Conservation (phyloP, 805 yeast species). For the Starmerella asiatica region DNA sequence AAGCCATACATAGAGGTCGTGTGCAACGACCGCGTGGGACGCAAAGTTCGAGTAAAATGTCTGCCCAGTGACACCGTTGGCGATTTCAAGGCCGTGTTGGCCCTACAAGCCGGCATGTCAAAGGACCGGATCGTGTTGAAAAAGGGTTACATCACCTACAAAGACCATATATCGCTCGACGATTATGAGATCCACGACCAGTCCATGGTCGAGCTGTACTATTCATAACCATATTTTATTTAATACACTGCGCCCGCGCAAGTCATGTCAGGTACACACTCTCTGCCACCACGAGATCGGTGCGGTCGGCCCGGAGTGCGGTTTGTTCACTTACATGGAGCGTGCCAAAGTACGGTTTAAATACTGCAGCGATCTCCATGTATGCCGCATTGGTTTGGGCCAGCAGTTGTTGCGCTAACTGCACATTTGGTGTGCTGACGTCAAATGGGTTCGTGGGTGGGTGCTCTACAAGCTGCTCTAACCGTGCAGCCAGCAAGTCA, state of each 20-base stretch:
- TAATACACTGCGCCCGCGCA: too few relatives aligned
- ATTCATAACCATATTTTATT: constrained; percentile 3
- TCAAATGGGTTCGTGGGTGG: constrained; percentile 28
- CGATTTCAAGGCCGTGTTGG: constrained; percentile 73
- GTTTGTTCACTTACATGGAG: too few relatives aligned
- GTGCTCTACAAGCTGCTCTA: constrained; percentile 18
- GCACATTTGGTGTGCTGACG: constrained; percentile 18
- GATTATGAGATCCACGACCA: constrained; percentile 93
- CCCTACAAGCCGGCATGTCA: constrained; percentile 69
- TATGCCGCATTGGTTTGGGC: constrained; percentile 21
- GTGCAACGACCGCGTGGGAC: constrained; percentile 72
- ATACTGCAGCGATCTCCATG: constrained; percentile 20
- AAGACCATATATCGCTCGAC: constrained; percentile 82
- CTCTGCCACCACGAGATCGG: too few relatives aligned
- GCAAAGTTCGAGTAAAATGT: constrained; percentile 74
- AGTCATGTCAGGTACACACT: too few relatives aligned
- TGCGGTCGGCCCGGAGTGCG: too few relatives aligned
- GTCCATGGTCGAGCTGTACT: constrained; percentile 62
- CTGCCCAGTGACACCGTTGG: constrained; percentile 74
- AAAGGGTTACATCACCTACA: constrained; percentile 71
- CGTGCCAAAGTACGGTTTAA: constrained; percentile 23
- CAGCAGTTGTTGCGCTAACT: constrained; percentile 12
- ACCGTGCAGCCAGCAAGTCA: constrained; percentile 19
- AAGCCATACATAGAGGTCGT: constrained; percentile 59
- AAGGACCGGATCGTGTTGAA: constrained; percentile 53